Evolutionary conservation across 2,329 filamentous ascomycete species (phyloP), one percentile per base, ranked within the genome.

Genomic region (Calonectria hongkongensis): DNA sequence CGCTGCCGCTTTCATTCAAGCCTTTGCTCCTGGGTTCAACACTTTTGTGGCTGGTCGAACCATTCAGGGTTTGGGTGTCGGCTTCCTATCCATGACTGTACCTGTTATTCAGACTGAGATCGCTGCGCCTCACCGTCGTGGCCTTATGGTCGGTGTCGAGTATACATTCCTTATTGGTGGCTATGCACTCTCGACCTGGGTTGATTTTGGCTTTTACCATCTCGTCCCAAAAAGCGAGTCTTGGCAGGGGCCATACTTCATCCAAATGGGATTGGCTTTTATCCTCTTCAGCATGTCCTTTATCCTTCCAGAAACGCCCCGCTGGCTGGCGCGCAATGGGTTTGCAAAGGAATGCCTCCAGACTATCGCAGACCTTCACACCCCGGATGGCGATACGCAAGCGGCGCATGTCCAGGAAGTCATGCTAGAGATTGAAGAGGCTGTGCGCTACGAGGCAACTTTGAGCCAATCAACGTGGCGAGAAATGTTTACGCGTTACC

Each of bases 401-500:
- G 84, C 79, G 3, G 74, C 81, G 10, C 76, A 84, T 66, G 82
- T 85, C 2, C 82, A 84, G 68, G 74, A 81, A 28, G 81, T 84
- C 3, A 84, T 83, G 51, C 47, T 83, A 18, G 66, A 68, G 51
- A 68, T 68, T 39, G 47, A 41, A 7, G 54, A 68, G 45, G 66
- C 66, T 39, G 73, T 75, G 1, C 66, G 58, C 7, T 75, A 75
- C 25, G 74, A 75, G 39, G 62, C 66, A 7, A 72, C 41, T 30
- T 58, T 74, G 10, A 70, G 72, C 4, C 43, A 68, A 10, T 74
- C 65, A 15, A 73, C 47, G 27, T 73, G 69, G 69, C 39, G 82
- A 80, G 84, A 85, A 78, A 86, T 86, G 84, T 85, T 85, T 68
- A 86, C 83, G 8, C 80, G 80, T 5, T 86, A 86, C 67, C 82